These are phyloP conservation scores for Komagataella mondaviorum DNA, from an alignment of 805 yeast species.

Conservation along the genomic window DNA sequence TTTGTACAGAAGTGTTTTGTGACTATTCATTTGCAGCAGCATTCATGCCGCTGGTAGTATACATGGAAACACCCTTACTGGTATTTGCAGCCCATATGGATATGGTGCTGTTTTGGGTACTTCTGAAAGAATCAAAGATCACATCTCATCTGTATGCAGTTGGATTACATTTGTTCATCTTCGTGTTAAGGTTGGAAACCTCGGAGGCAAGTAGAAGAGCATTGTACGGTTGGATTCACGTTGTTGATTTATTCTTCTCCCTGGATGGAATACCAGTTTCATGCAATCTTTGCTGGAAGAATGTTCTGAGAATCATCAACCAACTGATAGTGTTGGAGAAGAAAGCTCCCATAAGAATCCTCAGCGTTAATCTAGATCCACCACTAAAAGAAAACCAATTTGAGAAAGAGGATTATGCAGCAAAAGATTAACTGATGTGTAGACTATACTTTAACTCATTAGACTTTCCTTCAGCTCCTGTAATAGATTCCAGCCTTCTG, in stretches of 20 bases:
- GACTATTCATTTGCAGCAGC: conserved; percentile 17
- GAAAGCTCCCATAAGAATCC: neutral
- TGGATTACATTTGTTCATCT: conserved; percentile 19
- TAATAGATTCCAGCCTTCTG: conserved; percentile 63
- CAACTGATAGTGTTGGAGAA: neutral
- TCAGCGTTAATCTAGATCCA: neutral
- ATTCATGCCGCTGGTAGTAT: conserved; percentile 20
- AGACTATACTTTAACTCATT: conserved; percentile 1
- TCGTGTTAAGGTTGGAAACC: conserved; percentile 24
- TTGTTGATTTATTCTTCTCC: conserved; percentile 10
- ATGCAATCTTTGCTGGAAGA: neutral
- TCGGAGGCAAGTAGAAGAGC: conserved; percentile 20
- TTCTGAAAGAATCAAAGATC: conserved; percentile 15
- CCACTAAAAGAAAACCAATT: neutral
- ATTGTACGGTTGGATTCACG: conserved; percentile 10
- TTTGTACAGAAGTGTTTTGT: conserved; percentile 20
- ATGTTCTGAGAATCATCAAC: neutral
- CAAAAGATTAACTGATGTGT: conserved; percentile 1
- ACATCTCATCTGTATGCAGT: conserved; percentile 16
- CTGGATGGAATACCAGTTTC: conserved; percentile 7
- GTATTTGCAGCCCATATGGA: conserved; percentile 24
- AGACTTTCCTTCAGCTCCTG: conserved; percentile 29
- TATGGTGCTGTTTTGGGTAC: conserved; percentile 15
- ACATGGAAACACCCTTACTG: conserved; percentile 22
- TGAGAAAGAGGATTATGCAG: conserved; percentile 1